phyloP scores from a whole-genome alignment of 2,329 filamentous ascomycete species.

The Elsinoe perseae region DNA sequence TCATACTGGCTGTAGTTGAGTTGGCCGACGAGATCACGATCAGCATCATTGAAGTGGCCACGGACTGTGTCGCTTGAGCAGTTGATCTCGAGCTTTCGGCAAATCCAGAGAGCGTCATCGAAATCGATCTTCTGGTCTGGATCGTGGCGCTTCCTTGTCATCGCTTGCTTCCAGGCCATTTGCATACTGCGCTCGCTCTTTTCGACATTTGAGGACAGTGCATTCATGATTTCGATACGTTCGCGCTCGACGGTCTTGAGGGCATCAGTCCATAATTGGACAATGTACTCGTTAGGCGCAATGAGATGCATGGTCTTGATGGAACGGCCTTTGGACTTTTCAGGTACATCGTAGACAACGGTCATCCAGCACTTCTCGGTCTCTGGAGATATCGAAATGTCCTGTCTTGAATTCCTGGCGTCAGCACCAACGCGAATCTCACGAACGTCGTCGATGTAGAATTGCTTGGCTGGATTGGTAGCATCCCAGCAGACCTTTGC shows the following conservation, averaged over 20 bases:
- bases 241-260: constrained; percentile 78
- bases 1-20: constrained; percentile 77
- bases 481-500: constrained; percentile 86
- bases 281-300: constrained; percentile 62
- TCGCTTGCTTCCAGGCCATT: constrained; percentile 66
- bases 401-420: constrained; percentile 80
- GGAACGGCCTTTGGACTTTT: constrained; percentile 61
- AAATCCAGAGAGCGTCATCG: constrained; percentile 70
- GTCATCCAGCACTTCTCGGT: constrained; percentile 76
- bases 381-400: constrained; percentile 62
- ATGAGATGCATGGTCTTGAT: constrained; percentile 82
- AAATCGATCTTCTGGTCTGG: constrained; percentile 69
- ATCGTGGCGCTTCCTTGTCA: constrained; percentile 55
- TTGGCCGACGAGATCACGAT: constrained; percentile 54
- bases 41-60: constrained; percentile 65
- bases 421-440: constrained; percentile 79
- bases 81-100: constrained; percentile 86
- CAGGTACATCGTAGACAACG: constrained; percentile 74
- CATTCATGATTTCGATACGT: constrained; percentile 82
- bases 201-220: constrained; percentile 67
- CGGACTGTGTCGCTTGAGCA: constrained; percentile 67
- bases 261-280: constrained; percentile 73
- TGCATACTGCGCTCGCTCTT: constrained; percentile 67
- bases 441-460: constrained; percentile 92
- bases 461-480: constrained; percentile 66